Evolutionary conservation across 2,329 filamentous ascomycete species (phyloP).

Genomic region (Venturia nashicola): DNA sequence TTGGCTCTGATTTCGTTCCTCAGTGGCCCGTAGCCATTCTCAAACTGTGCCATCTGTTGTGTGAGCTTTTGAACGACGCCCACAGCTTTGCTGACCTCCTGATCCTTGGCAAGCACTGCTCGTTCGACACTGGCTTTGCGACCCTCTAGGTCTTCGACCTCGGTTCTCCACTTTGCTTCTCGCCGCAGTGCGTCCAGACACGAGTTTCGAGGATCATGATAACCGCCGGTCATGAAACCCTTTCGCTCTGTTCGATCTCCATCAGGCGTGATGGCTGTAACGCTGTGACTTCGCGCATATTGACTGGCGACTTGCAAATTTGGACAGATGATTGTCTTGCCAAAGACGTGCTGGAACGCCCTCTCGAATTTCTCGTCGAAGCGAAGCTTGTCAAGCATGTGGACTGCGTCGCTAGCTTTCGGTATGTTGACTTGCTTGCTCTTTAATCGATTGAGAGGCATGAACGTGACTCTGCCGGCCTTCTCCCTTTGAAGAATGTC

Average conservation of each 20-base stretch:
- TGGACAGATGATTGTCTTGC: slow-evolving; percentile 86
- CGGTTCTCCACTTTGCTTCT: slow-evolving; percentile 61
- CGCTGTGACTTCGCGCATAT: slow-evolving; percentile 81
- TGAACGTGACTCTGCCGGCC: slow-evolving; percentile 83
- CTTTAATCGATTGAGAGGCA: slow-evolving; percentile 75
- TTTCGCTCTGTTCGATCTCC: slow-evolving; percentile 92
- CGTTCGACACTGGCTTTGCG: slow-evolving; percentile 54
- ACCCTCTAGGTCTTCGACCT: slow-evolving; percentile 55
- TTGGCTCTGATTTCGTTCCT: slow-evolving; percentile 65
- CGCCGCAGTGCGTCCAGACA: slow-evolving; percentile 73
- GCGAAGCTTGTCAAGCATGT: slow-evolving; percentile 71
- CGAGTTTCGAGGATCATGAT: slow-evolving; percentile 74
- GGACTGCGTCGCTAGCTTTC: slow-evolving; percentile 74
- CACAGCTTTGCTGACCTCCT: slow-evolving; percentile 78
- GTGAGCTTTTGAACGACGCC: slow-evolving; percentile 74
- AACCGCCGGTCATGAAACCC: slow-evolving; percentile 90
- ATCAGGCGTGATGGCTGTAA: slow-evolving; percentile 87
- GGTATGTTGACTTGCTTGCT: slow-evolving; percentile 64
- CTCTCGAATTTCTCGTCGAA: slow-evolving; percentile 68
- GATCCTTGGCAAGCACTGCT: slow-evolving; percentile 68
- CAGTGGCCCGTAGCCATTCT: slow-evolving; percentile 71
- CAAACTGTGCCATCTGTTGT: slow-evolving; percentile 63
- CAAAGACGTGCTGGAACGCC: slow-evolving; percentile 91
- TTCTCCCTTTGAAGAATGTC: slow-evolving; percentile 67
- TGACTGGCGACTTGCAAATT: slow-evolving; percentile 78